A percentile compares a stretch with the other conserved stretches of the same genome.
These are phyloP conservation scores for Ceratocystis destructans DNA, from an alignment of 2,329 filamentous ascomycete genomes.

Conservation along the genomic window DNA sequence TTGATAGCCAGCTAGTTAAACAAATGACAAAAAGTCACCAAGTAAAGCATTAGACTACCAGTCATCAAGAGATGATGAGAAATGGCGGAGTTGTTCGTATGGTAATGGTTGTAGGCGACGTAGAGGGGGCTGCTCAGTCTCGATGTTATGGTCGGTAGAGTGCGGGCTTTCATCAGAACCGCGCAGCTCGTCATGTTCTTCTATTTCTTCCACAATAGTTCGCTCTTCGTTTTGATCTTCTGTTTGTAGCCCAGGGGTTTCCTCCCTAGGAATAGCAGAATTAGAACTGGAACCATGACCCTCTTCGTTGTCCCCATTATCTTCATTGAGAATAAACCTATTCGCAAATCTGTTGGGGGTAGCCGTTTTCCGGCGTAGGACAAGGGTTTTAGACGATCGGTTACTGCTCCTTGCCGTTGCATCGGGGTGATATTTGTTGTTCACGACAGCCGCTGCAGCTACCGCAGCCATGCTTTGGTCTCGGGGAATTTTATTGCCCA, in stretches of 20 bases:
- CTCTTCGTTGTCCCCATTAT: background rate
- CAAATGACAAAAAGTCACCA: too few species aligned
- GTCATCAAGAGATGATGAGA: background rate
- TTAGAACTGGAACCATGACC: background rate
- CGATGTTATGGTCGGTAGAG: background rate
- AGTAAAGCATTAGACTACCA: background rate
- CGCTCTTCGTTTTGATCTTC: background rate
- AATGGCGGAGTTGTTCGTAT: background rate
- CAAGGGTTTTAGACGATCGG: background rate
- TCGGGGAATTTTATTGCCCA: background rate
- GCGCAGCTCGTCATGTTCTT: background rate
- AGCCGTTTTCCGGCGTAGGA: background rate
- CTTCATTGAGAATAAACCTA: background rate
- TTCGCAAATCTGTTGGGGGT: background rate
- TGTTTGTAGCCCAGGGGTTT: background rate
- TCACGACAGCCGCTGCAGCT: background rate
- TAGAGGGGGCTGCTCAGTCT: background rate
- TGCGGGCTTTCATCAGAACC: background rate
- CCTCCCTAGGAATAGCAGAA: background rate
- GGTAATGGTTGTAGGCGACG: background rate
- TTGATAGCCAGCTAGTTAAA: too few species aligned
- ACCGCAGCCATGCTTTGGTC: slow-evolving; percentile 4
- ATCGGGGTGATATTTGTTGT: background rate
- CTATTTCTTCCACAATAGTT: background rate
- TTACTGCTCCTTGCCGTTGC: background rate